Conservation (phyloP, 768 basidiomycete species). For the Kwoniella sp. region DNA sequence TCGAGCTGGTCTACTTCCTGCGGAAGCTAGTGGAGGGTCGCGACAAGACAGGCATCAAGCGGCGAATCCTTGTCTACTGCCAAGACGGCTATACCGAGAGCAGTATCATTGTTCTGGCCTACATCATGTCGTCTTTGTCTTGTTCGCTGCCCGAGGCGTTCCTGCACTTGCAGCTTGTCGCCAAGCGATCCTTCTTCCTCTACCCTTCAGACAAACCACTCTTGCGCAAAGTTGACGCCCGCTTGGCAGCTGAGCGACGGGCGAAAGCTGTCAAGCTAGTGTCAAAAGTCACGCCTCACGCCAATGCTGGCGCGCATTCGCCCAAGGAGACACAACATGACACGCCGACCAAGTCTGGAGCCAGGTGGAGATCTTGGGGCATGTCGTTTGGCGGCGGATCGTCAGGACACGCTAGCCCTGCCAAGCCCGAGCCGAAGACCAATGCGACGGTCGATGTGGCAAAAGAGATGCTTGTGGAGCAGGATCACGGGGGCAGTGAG, state of each 20-base stretch:
- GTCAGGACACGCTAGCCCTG: background rate
- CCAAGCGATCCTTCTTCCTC: constrained; percentile 76
- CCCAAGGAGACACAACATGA: too few relatives aligned
- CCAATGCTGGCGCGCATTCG: background rate
- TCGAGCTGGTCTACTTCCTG: constrained; percentile 41
- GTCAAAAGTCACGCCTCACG: background rate
- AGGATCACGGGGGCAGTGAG: constrained; percentile 22
- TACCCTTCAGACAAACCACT: constrained; percentile 75
- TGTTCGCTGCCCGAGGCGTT: constrained; percentile 78
- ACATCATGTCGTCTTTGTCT: constrained; percentile 64
- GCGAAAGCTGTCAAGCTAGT: constrained; percentile 37
- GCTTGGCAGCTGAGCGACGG: constrained; percentile 47
- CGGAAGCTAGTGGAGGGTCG: constrained; percentile 38
- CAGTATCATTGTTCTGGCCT: constrained; percentile 75
- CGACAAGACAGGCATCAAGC: constrained; percentile 19
- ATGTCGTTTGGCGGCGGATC: constrained; percentile 8
- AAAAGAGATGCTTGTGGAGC: constrained; percentile 16
- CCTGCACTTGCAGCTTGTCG: constrained; percentile 68
- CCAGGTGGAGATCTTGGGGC: constrained; percentile 25
- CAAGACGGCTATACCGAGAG: constrained; percentile 67
- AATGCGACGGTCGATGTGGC: constrained; percentile 20
- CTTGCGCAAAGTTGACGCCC: constrained; percentile 65
- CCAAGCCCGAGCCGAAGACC: background rate
- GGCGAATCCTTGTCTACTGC: constrained; percentile 41
- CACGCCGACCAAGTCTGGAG: background rate